Conservation (phyloP, 768 basidiomycete species). For the Macrolepiota dolichaula region DNA sequence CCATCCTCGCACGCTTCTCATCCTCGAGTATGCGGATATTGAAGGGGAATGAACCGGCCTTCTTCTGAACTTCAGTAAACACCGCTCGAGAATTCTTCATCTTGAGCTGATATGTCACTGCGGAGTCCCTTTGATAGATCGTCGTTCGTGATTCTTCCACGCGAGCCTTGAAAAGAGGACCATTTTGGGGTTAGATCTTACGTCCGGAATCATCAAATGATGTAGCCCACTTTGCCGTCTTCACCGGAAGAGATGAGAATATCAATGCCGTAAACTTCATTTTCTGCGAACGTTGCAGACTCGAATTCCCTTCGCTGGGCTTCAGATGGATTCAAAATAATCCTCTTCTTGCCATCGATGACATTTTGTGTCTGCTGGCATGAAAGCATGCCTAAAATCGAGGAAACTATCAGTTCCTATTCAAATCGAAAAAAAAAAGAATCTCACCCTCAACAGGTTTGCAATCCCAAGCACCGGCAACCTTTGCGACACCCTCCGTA, state of each 20-base stretch:
- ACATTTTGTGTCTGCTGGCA: constrained; percentile 94
- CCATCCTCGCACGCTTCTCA: constrained; percentile 92
- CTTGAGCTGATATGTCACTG: constrained; percentile 92
- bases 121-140: constrained; percentile 86
- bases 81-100: constrained; percentile 97
- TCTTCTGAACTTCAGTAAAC: constrained; percentile 97
- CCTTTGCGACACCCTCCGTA: constrained; percentile 79
- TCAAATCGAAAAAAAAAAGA: background rate
- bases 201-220: background rate
- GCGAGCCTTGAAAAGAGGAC: constrained; percentile 59
- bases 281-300: constrained; percentile 81
- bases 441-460: constrained; percentile 88
- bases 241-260: constrained; percentile 83
- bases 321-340: constrained; percentile 88
- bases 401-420: constrained; percentile 5
- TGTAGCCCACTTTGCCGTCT: constrained; percentile 77
- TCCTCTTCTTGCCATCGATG: constrained; percentile 94
- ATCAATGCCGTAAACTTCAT: constrained; percentile 94
- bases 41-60: constrained; percentile 97
- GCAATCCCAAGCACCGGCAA: constrained; percentile 73
- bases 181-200: background rate
- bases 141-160: constrained; percentile 87
- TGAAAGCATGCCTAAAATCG: constrained; percentile 78
- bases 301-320: constrained; percentile 85
- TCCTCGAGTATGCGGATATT: constrained; percentile 92